A percentile compares a stretch with the other conserved stretches of the same genome.
Evolutionary conservation across 148 eudicot species (phyloP).

Genomic region (Talinum fruticosum): DNA sequence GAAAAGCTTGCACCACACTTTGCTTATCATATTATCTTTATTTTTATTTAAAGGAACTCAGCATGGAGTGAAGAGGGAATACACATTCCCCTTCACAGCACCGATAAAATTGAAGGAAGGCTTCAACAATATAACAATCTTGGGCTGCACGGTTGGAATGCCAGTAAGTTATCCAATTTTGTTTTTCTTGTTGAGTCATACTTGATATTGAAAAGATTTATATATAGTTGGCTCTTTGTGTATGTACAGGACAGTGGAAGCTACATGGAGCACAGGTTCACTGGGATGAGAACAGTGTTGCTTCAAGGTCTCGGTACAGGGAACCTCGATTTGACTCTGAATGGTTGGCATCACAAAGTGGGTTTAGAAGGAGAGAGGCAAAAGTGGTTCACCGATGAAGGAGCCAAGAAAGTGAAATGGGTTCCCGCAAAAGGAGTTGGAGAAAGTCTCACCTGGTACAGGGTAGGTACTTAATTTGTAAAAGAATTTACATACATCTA

Average conservation of each 20-base stretch:
- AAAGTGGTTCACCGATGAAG: constrained; percentile 57
- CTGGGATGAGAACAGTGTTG: constrained; percentile 49
- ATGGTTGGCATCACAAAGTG: constrained; percentile 69
- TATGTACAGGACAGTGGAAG: constrained; percentile 74
- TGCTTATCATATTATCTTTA: background rate
- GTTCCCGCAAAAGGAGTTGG: constrained; percentile 34
- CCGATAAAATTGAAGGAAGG: constrained; percentile 35
- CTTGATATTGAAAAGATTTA: background rate
- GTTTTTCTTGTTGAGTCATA: background rate
- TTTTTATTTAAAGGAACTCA: constrained; percentile 14
- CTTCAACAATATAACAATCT: constrained; percentile 27
- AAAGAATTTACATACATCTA: too few species aligned
- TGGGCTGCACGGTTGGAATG: constrained; percentile 40
- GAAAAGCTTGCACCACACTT: background rate
- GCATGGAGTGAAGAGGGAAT: constrained; percentile 36
- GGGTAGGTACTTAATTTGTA: constrained; percentile 37
- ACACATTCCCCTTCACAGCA: constrained; percentile 21
- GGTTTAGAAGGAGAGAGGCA: constrained; percentile 61
- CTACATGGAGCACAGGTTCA: constrained; percentile 71
- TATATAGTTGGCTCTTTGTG: background rate
- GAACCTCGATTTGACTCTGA: constrained; percentile 60
- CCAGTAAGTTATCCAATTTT: constrained; percentile 20
- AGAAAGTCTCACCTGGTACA: constrained; percentile 70
- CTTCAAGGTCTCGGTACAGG: constrained; percentile 75
- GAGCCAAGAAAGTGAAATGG: constrained; percentile 55